A percentile compares a stretch with the other conserved stretches of the same genome.
phyloP scores from a whole-genome alignment of 192 early-diverging fungal genomes.

The Entophlyctis luteolus region DNA sequence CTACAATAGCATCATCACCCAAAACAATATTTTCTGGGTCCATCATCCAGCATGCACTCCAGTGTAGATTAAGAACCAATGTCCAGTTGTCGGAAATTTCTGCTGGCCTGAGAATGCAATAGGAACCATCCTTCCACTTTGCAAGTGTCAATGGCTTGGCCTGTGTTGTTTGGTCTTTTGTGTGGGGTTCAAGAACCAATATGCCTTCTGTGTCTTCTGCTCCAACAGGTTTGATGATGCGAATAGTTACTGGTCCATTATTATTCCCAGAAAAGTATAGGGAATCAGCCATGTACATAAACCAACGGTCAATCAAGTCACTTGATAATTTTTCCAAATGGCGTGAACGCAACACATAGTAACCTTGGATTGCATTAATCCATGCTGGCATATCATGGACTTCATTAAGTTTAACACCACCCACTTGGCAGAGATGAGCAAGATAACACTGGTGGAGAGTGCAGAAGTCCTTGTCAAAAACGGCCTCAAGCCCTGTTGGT shows the following conservation, averaged over 20 bases:
- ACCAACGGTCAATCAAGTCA: background rate
- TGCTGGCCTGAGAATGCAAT: background rate
- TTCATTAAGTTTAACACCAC: background rate
- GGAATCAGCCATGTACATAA: background rate
- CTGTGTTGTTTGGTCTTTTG: background rate
- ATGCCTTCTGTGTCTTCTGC: background rate
- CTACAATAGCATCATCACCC: too few relatives aligned
- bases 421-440: background rate
- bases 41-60: too few relatives aligned
- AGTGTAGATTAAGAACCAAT: background rate
- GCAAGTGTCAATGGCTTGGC: background rate
- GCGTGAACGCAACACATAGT: background rate
- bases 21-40: too few relatives aligned
- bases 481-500: background rate
- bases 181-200: background rate
- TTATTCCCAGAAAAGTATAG: background rate
- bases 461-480: background rate
- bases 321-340: background rate
- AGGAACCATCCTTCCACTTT: background rate
- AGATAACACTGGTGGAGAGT: background rate
- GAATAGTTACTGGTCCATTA: background rate
- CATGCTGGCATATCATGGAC: background rate
- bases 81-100: background rate
- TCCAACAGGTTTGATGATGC: background rate
- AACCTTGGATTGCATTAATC: background rate